Percentiles rank a stretch among this genome's conserved stretches.
Evolutionary conservation across 1,139 yeast species (phyloP).

Genomic region (Yamadazyma friedrichii): DNA sequence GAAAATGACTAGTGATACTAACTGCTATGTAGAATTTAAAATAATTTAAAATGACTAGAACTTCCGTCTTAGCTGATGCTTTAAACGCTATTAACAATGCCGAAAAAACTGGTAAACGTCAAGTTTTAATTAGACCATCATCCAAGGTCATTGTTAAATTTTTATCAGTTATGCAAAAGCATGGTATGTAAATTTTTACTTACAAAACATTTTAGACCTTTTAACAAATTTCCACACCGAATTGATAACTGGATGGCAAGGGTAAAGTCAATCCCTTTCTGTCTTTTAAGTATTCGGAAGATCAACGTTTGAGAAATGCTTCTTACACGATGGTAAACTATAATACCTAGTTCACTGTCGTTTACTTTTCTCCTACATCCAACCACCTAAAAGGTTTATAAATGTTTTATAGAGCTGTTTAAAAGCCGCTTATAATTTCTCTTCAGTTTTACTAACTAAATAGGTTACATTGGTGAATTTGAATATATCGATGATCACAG

Average conservation of each 20-base stretch:
- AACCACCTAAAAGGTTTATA: background rate
- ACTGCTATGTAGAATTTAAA: too few relatives aligned
- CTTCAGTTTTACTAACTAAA: conserved; percentile 7
- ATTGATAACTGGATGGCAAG: conserved; percentile 98
- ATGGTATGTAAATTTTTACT: conserved; percentile 46
- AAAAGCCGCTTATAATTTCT: too few relatives aligned
- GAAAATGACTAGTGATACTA: conserved; percentile 19
- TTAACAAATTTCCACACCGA: conserved; percentile 46
- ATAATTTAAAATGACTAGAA: conserved; percentile 74
- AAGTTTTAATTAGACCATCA: conserved; percentile 97
- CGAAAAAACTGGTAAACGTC: conserved; percentile 99
- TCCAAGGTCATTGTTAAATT: conserved; percentile 98
- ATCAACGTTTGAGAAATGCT: conserved; percentile 54
- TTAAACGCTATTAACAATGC: conserved; percentile 98
- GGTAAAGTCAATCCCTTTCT: conserved; percentile 83
- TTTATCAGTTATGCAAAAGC: conserved; percentile 96
- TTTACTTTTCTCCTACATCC: conserved; percentile 76
- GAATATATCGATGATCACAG: conserved; percentile 99
- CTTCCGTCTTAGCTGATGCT: conserved; percentile 99
- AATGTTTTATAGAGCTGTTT: too few relatives aligned
- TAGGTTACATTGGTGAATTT: conserved; percentile 90
- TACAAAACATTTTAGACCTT: background rate
- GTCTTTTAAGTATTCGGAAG: conserved; percentile 98
- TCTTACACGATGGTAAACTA: conserved; percentile 65
- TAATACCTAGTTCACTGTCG: conserved; percentile 32